Base-by-base conservation (phyloP, 768 basidiomycete species). In the Myochromella boudieri region DNA sequence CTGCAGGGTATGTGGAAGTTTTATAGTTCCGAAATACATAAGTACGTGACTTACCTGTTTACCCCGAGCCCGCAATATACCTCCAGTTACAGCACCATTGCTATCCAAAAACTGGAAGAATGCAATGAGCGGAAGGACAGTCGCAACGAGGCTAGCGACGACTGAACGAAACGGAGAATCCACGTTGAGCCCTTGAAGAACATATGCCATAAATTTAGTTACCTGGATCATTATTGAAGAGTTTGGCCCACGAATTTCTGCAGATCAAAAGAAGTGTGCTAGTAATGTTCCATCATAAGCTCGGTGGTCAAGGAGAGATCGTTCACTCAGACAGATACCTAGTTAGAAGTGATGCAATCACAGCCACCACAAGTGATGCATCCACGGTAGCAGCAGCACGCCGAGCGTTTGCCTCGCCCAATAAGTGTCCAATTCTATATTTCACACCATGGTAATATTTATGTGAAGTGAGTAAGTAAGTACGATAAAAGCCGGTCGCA, bases 41-140 rank as follows among this genome's bases (percentile, higher is more conserved):
- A 46, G 14, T 21, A 1, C 15, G 46, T 25, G 10, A 57, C 62
- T 10, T 42, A 74, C 84, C 66, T 87, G 88, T 65, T 85, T 87
- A 18, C 94, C 94, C 26, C 81, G 70, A 0, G 93, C 86, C 27
- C 95, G 77, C 46, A 97, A 74, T 49, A 97, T 79, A 4, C 92
- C 92, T 5, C 74, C 77, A 0, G 81, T 74, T 4, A 93, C 78
- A 0, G 77, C 82, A 4, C 74, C 61, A 7, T 82, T 70, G 1
- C 84, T 90, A 56, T 98, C 95, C 45, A 93, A 84, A 5, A 95
- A 78, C 65, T 95, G 87, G 74, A 84, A 87, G 15, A 85, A 68
- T 5, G 84, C 81, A 4, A 95, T 81, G 4, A 87, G 68, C 0
- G 90, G 88, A 14, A 93, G 61, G 47, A 93, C 82, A 1, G 71